A percentile compares a stretch with the other conserved stretches of the same genome.
These are phyloP conservation scores for Phytophthora palmivora DNA, from an alignment of 352 stramenopile species.

Conservation along the genomic window DNA sequence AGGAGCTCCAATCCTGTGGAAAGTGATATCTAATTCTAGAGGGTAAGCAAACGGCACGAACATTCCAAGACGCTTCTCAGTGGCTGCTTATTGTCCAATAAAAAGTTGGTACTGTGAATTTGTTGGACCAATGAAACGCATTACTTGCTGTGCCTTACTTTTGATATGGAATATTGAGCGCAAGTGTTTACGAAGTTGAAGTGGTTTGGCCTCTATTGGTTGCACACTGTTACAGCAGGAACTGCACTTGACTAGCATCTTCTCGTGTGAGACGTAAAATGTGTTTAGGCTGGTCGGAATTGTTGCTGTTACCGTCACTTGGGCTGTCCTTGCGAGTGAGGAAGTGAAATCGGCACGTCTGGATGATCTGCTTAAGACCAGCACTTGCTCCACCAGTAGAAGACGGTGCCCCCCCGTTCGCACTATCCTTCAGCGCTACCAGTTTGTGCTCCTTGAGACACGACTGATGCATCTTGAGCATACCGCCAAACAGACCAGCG, in stretches of 20 bases:
- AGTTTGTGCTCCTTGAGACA: slow-evolving; percentile 89
- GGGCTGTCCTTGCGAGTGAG: slow-evolving; percentile 64
- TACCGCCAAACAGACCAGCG: slow-evolving; percentile 77
- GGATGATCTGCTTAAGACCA: slow-evolving; percentile 83
- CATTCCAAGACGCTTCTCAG: slow-evolving; percentile 29
- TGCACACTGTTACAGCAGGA: slow-evolving; percentile 52
- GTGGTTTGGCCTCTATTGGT: neutral
- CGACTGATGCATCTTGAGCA: slow-evolving; percentile 90
- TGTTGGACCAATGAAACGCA: neutral
- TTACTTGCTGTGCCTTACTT: too few species aligned
- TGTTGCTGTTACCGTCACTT: slow-evolving; percentile 4
- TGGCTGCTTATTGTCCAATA: neutral
- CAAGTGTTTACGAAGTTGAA: slow-evolving; percentile 3
- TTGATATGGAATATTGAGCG: neutral
- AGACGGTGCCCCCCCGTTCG: slow-evolving; percentile 45
- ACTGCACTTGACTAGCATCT: slow-evolving; percentile 85
- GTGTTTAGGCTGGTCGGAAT: slow-evolving; percentile 46
- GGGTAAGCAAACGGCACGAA: slow-evolving; percentile 11
- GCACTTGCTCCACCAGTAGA: slow-evolving; percentile 66
- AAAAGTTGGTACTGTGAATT: too few species aligned
- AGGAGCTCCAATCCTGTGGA: slow-evolving; percentile 2
- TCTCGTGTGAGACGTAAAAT: slow-evolving; percentile 78
- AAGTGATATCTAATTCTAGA: slow-evolving; percentile 6
- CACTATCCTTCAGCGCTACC: slow-evolving; percentile 48
- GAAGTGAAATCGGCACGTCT: slow-evolving; percentile 87